Conservation (phyloP, 805 yeast species). For the Yarrowia deformans region DNA sequence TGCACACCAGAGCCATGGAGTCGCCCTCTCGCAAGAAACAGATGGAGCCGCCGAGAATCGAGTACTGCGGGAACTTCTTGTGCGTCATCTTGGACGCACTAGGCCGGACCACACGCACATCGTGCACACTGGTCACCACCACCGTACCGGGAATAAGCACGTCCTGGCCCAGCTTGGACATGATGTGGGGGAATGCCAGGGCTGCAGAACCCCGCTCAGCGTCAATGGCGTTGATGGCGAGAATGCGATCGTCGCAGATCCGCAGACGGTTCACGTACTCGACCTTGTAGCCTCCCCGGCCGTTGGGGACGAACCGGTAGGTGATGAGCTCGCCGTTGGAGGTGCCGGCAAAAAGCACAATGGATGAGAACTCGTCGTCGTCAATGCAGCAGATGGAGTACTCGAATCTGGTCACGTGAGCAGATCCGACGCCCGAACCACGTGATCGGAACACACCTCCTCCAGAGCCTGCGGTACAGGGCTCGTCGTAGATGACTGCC, state of each 20-base stretch:
- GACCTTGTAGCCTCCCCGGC: constrained; percentile 66
- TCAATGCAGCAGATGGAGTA: constrained; percentile 75
- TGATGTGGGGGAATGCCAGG: constrained; percentile 64
- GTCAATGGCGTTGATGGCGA: constrained; percentile 64
- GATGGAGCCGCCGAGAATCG: constrained; percentile 48
- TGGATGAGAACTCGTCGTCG: constrained; percentile 73
- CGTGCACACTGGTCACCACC: constrained; percentile 62
- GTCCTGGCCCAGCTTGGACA: constrained; percentile 68
- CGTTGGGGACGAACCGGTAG: constrained; percentile 69
- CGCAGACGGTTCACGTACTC: constrained; percentile 58
- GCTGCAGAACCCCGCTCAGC: constrained; percentile 68
- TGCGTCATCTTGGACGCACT: constrained; percentile 71
- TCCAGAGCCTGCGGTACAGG: background rate
- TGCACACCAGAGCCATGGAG: constrained; percentile 49
- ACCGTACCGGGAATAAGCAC: constrained; percentile 67
- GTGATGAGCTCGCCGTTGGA: constrained; percentile 71
- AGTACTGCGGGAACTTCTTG: constrained; percentile 60
- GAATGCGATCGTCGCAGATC: constrained; percentile 61
- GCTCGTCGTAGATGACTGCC: constrained; percentile 59
- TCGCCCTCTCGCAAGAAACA: constrained; percentile 54
- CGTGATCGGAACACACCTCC: constrained; percentile 37
- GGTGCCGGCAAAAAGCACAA: constrained; percentile 78
- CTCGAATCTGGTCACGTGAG: constrained; percentile 64
- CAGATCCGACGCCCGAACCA: background rate
- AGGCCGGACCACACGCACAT: constrained; percentile 66